Base-by-base conservation (phyloP, 75 land plant genomes). In the Pseudotsuga menziesii region DNA sequence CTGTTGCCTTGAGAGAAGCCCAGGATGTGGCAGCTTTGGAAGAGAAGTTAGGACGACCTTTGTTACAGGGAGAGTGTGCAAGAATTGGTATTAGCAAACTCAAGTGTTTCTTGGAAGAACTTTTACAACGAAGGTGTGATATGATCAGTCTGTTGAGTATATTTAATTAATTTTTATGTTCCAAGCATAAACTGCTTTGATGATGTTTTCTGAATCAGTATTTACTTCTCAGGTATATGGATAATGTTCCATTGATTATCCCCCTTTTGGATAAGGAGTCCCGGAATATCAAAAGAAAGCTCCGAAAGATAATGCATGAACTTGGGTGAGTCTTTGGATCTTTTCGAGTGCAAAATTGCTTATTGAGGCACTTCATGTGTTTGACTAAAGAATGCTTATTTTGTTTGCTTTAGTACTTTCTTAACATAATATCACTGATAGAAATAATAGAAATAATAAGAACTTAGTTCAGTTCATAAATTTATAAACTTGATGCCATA, bases 241-340 rank as follows among this genome's bases (percentile, higher is more conserved):
- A 91, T 25, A 96, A 85, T 76, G 97, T 94, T 56, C 99, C 99
- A 23, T 36, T 83, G 69, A 92, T 96, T 58, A 89, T 96, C 79
- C 94, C 99, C 59, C 89, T 96, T 83, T 85, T 96, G 77, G 99
- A 96, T 52, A 93, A 85, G 80, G 99, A 96, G 80, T 84, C 86
- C 74, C 83, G 99, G n/a, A 83, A 82, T 69, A 79, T 88, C 32
- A 83, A 88, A 56, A 85, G 87, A 76, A 96, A 83, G 85, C 86
- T 96, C 25, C 90, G 84, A 29, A 94, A 94, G 77, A 84, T 89
- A 59, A 84, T 80, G 71, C 90, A 88, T 69, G 97, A 96, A 79
- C 84, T 94, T 76, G 86, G 89, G 98, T 94, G 13, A 74, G 77
- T 70, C 6, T 69, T 69, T n/a, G 9, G 44, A 16, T 67, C 48